A percentile compares a stretch with the other conserved stretches of the same genome.
phyloP scores from a whole-genome alignment of 441 rosid species.

The Gossypium gossypioides region DNA sequence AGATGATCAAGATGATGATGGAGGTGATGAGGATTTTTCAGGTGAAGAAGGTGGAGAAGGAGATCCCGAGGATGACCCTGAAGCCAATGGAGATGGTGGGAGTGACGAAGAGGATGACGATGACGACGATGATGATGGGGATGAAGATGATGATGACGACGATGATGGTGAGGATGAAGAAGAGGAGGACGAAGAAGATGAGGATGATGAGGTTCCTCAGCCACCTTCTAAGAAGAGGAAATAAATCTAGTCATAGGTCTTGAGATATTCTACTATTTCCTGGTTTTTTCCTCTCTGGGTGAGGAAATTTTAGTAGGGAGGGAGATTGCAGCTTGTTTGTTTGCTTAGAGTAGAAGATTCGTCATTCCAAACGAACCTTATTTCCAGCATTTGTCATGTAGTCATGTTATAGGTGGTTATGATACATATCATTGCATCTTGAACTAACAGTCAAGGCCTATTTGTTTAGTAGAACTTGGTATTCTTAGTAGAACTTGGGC shows the following conservation, averaged over 20 bases:
- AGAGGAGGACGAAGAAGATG: constrained; percentile 39
- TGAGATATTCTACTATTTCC: background rate
- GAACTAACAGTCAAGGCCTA: background rate
- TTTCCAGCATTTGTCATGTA: constrained; percentile 5
- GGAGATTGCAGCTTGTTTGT: constrained; percentile 12
- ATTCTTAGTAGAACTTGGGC: background rate
- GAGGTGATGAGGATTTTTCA: constrained; percentile 44
- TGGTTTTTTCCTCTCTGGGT: background rate
- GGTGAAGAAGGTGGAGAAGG: constrained; percentile 54
- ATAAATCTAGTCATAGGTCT: constrained; percentile 21
- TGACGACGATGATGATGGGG: constrained; percentile 28
- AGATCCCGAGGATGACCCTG: constrained; percentile 62
- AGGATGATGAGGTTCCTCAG: constrained; percentile 50
- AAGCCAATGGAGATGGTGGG: constrained; percentile 51
- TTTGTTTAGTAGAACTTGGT: background rate
- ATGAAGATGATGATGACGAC: constrained; percentile 21
- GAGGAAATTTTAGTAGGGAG: constrained; percentile 14
- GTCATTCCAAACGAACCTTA: constrained; percentile 13
- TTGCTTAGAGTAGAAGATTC: constrained; percentile 23
- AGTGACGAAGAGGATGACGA: constrained; percentile 47
- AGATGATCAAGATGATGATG: constrained; percentile 39
- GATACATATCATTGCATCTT: constrained; percentile 1
- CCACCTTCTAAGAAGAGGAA: constrained; percentile 72
- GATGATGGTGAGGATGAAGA: constrained; percentile 36
- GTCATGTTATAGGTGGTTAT: constrained; percentile 10